phyloP scores from a whole-genome alignment of 2,329 filamentous ascomycete genomes.

The Fusarium graminum region DNA sequence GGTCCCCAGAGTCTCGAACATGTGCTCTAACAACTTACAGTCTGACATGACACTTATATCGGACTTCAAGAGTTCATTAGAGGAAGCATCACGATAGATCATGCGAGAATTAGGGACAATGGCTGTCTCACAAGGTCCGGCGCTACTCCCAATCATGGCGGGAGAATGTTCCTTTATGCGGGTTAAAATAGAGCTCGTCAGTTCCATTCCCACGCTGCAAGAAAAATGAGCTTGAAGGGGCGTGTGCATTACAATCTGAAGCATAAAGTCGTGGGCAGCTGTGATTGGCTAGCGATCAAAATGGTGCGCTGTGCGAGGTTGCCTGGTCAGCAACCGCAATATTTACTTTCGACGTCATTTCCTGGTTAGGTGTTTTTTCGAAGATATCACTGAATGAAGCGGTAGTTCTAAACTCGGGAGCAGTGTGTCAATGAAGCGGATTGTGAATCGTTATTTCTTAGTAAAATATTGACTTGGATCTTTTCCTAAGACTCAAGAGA shows the following conservation, averaged over 20 bases:
- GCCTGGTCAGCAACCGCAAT: slow-evolving; percentile 41
- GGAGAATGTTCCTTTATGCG: slow-evolving; percentile 24
- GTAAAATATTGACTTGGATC: neutral
- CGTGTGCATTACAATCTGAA: slow-evolving; percentile 31
- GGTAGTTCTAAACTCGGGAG: neutral
- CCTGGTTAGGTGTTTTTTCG: neutral
- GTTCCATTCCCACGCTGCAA: slow-evolving; percentile 19
- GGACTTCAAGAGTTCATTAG: neutral
- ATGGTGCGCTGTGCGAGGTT: slow-evolving; percentile 38
- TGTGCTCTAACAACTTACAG: neutral
- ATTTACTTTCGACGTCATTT: slow-evolving; percentile 54
- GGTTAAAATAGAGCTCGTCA: slow-evolving; percentile 20
- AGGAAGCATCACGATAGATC: slow-evolving; percentile 5
- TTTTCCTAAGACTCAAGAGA: neutral
- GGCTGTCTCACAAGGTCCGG: neutral
- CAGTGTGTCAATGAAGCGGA: neutral
- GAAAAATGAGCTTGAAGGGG: slow-evolving; percentile 25
- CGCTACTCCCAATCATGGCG: slow-evolving; percentile 7
- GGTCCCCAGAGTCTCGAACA: slow-evolving; percentile 9
- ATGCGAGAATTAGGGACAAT: slow-evolving; percentile 10
- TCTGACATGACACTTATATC: neutral
- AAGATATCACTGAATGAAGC: neutral
- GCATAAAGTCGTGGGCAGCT: slow-evolving; percentile 29
- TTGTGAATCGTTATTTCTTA: neutral
- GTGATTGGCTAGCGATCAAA: slow-evolving; percentile 34